Percentiles rank a stretch among this genome's conserved stretches.
These are phyloP conservation scores for Knufia petricola DNA, from an alignment of 2,329 filamentous ascomycete genomes.

Conservation along the genomic window DNA sequence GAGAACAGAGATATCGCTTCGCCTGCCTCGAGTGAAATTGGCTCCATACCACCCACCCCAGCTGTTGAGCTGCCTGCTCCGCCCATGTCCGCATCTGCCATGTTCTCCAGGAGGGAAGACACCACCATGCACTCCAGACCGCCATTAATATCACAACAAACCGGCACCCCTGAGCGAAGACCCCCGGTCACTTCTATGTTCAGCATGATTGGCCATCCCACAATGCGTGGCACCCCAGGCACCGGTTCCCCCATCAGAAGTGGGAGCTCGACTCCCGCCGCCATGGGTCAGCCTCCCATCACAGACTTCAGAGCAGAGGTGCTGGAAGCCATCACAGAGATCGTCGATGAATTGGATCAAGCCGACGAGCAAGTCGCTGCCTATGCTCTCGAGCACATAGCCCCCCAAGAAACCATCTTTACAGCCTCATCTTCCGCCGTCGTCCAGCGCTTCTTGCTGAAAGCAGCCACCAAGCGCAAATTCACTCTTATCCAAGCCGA, in stretches of 20 bases:
- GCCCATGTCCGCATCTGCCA: slow-evolving; percentile 10
- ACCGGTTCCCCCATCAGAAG: slow-evolving; percentile 30
- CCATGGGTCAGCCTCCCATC: slow-evolving; percentile 4
- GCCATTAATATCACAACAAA: slow-evolving; percentile 51
- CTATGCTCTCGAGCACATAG: slow-evolving; percentile 82
- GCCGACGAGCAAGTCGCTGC: slow-evolving; percentile 88
- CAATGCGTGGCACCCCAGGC: slow-evolving; percentile 23
- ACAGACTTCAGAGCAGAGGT: slow-evolving; percentile 81
- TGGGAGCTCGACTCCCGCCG: slow-evolving; percentile 26
- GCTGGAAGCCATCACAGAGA: slow-evolving; percentile 86
- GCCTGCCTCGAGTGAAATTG: slow-evolving; percentile 47
- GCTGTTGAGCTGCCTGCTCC: slow-evolving; percentile 11
- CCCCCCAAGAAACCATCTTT: slow-evolving; percentile 84
- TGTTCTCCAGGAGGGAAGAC: slow-evolving; percentile 6
- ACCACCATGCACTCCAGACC: slow-evolving; percentile 38
- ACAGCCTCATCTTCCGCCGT: slow-evolving; percentile 78
- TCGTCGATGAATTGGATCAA: slow-evolving; percentile 87
- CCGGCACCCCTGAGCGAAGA: slow-evolving; percentile 46
- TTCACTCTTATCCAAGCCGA: slow-evolving; percentile 85
- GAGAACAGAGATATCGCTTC: slow-evolving; percentile 52
- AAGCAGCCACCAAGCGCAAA: slow-evolving; percentile 77
- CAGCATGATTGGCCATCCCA: slow-evolving; percentile 67
- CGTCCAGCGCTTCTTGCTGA: slow-evolving; percentile 79
- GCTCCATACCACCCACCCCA: slow-evolving; percentile 38
- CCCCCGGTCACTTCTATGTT: slow-evolving; percentile 62